Conservation (phyloP, 1,284 basidiomycete species). For the Naganishia albida region DNA sequence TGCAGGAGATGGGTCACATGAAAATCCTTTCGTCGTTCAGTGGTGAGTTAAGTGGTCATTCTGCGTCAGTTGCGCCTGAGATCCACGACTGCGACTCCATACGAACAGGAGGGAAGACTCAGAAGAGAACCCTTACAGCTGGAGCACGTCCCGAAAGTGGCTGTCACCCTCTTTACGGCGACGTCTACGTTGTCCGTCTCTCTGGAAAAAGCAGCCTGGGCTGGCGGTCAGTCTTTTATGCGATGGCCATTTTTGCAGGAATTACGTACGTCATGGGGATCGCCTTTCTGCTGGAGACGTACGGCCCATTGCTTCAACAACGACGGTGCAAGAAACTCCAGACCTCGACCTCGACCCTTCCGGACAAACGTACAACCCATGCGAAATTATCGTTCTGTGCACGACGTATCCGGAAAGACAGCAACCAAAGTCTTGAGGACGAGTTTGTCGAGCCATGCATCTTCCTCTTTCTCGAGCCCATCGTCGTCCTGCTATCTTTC, state of each 20-base stretch:
- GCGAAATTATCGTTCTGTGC: slow-evolving; percentile 58
- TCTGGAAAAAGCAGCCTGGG: slow-evolving; percentile 56
- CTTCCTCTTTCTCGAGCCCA: slow-evolving; percentile 67
- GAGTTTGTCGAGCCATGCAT: slow-evolving; percentile 63
- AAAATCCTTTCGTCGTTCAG: too few species aligned
- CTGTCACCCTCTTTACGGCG: slow-evolving; percentile 42
- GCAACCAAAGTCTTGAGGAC: slow-evolving; percentile 48
- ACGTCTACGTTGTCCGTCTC: slow-evolving; percentile 64
- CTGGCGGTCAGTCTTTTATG: slow-evolving; percentile 72
- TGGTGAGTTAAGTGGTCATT: too few species aligned
- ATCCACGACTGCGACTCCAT: not conserved
- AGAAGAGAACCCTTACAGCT: slow-evolving; percentile 66
- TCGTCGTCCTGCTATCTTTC: slow-evolving; percentile 65
- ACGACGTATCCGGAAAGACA: slow-evolving; percentile 60
- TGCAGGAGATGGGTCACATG: too few species aligned
- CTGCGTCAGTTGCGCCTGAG: too few species aligned
- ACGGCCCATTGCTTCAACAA: slow-evolving; percentile 67
- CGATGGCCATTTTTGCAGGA: slow-evolving; percentile 58
- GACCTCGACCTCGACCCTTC: slow-evolving; percentile 45
- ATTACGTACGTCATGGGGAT: slow-evolving; percentile 56
- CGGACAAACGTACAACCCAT: slow-evolving; percentile 45
- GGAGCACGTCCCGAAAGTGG: slow-evolving; percentile 58
- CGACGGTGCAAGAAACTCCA: slow-evolving; percentile 60
- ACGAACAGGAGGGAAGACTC: slow-evolving; percentile 55
- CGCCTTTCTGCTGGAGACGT: slow-evolving; percentile 57